A percentile compares a stretch with the other conserved stretches of the same genome.
Conservation (phyloP, 176 grass and related monocot species). For the Sorghum bicolor region Sorghum_bicolor_NCBIv3 NC_012872.2:1135001-1135500, state of each 20-base stretch:
- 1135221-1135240: neutral
- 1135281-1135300: neutral
- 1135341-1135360: neutral
- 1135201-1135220: no score
- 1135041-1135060: constrained; percentile 21
- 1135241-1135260: neutral
- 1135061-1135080: neutral
- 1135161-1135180: no score
- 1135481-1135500: neutral
- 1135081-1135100: neutral
- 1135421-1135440: neutral
- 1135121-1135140: no score
- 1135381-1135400: no score
- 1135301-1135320: neutral
- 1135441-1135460: neutral
- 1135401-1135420: neutral
- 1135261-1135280: neutral
- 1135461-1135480: neutral
- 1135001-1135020: constrained; percentile 29
- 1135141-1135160: no score
- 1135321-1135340: neutral
- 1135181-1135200: no score
- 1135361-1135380: neutral
- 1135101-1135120: no score
- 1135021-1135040: constrained; percentile 14